Evolutionary conservation across 1,284 basidiomycete species (phyloP), one percentile per base, ranked within the genome.

Genomic region (Tetrapyrgos nigripes): DNA sequence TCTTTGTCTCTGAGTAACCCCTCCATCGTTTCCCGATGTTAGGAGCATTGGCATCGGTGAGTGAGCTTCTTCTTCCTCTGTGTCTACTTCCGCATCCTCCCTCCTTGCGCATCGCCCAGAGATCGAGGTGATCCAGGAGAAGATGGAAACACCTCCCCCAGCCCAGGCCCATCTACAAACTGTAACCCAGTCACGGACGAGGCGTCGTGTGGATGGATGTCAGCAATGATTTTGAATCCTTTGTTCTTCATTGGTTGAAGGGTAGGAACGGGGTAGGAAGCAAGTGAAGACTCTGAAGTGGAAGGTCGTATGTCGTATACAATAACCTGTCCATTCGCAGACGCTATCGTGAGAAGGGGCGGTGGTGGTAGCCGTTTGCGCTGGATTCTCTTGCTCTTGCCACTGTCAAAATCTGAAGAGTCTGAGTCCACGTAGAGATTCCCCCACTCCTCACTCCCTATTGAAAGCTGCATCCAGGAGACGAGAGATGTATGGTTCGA

Each of bases 261-360:
- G 1, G 84, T 85, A 31, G 77, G 72, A 21, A 97, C 82, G 48
- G 89, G 86, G 75, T 96, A n/a, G n/a, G n/a, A n/a, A n/a, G n/a
- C n/a, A n/a, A n/a, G 31, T 8, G 37, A n/a, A n/a, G n/a, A n/a
- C n/a, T n/a, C n/a, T n/a, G n/a, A n/a, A n/a, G n/a, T n/a, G 19
- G 37, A 17, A 5, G 37, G 37, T 40, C 37, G 37, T 5, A 40
- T 40, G 19, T 40, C 37, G 37, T 40, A 98, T 29, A 93, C 90
- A 69, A 98, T 94, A 37, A 98, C 92, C 1, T 94, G 88, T 1
- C 97, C 97, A 69, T 98, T 96, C 1, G 95, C 95, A 19, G 94
- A 96, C 49, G 95, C 96, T 0, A 95, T 97, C 44, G 91, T 89
- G 57, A 98, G 87, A 27, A 91, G 70, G 53, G 65, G 68, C 64